Conservation (phyloP, 306 rosid genomes). For the Cicer pinnatifidum region DNA sequence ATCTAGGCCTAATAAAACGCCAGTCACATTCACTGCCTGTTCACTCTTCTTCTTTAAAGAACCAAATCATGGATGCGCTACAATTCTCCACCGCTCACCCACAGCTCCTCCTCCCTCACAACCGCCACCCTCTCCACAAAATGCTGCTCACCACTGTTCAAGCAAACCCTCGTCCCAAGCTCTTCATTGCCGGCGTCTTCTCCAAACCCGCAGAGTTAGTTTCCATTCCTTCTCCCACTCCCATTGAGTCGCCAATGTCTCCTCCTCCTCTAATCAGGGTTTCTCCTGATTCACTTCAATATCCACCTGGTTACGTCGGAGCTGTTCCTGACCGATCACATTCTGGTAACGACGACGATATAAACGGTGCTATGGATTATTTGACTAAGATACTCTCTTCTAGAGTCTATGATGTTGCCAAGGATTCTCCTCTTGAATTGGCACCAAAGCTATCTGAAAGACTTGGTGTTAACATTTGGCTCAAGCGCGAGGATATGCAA, state of each 20-base stretch:
- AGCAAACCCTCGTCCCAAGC: conserved; percentile 21
- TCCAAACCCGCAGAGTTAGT: conserved; percentile 55
- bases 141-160: neutral
- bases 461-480: conserved; percentile 75
- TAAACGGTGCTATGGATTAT: conserved; percentile 61
- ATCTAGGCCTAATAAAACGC: conserved; percentile 38
- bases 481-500: conserved; percentile 90
- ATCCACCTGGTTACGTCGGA: conserved; percentile 80
- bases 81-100: conserved; percentile 49
- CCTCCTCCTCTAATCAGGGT: conserved; percentile 41
- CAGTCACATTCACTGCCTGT: conserved; percentile 24
- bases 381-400: conserved; percentile 81
- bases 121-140: conserved; percentile 3
- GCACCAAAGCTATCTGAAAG: conserved; percentile 78
- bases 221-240: conserved; percentile 30
- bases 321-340: conserved; percentile 59
- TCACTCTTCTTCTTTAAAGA: neutral
- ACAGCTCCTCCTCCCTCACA: conserved; percentile 35
- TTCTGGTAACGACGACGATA: conserved; percentile 41
- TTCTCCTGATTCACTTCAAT: conserved; percentile 62
- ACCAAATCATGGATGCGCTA: conserved; percentile 59
- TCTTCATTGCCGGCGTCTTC: conserved; percentile 53
- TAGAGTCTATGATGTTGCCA: conserved; percentile 82
- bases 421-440: conserved; percentile 76
- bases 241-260: neutral